phyloP scores from a whole-genome alignment of 2,329 filamentous ascomycete species.

The Rhynchosporium agropyri region DNA sequence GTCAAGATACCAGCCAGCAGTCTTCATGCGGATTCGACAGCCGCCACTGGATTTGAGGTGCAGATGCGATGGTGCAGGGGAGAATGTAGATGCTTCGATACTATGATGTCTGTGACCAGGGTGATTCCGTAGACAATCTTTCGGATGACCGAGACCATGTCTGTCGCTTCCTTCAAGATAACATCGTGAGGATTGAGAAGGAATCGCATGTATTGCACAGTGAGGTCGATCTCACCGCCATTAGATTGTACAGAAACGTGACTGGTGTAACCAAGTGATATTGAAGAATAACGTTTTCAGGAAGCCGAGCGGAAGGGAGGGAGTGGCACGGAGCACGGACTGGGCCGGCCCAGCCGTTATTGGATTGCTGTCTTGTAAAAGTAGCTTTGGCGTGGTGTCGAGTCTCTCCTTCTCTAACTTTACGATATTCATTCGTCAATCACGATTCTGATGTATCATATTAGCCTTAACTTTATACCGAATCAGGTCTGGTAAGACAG shows the following conservation, averaged over 20 bases:
- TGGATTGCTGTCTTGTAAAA: too few relatives aligned
- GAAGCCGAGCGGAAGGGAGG: constrained; percentile 16
- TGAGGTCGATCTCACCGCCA: background rate
- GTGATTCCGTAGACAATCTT: too few relatives aligned
- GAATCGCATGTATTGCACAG: too few relatives aligned
- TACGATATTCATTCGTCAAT: background rate
- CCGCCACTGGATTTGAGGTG: background rate
- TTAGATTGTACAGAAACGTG: too few relatives aligned
- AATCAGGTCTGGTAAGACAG: too few relatives aligned
- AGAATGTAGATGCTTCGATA: too few relatives aligned
- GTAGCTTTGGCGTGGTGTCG: background rate
- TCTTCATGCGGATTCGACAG: background rate
- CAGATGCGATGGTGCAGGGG: background rate
- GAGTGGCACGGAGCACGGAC: constrained; percentile 18
- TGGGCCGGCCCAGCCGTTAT: background rate
- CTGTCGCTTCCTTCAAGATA: too few relatives aligned
- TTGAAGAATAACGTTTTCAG: background rate
- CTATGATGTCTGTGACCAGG: too few relatives aligned
- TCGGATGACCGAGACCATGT: too few relatives aligned
- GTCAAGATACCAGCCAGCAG: background rate
- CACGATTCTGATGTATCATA: too few relatives aligned
- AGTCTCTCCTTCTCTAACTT: background rate
- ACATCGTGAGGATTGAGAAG: too few relatives aligned
- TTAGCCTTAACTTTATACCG: too few relatives aligned
- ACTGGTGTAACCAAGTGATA: background rate